phyloP scores from a whole-genome alignment of 2,329 filamentous ascomycete genomes.

The Colletotrichum sp. region DNA sequence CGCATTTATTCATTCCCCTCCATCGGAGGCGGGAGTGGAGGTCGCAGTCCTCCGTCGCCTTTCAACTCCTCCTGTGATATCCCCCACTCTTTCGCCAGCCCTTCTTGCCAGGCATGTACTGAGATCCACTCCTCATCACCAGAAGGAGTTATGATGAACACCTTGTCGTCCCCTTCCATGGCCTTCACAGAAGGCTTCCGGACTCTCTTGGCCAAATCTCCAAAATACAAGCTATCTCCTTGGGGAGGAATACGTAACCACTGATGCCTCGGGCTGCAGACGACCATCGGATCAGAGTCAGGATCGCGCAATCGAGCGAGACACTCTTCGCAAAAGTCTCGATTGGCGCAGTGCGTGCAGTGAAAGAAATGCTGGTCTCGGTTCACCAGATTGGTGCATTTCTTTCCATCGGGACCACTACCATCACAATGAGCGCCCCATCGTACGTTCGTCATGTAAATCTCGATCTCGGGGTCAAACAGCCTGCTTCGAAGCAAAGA shows the following conservation, averaged over 20 bases:
- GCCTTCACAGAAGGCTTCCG: not conserved
- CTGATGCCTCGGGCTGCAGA: not conserved
- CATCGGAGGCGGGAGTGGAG: not conserved
- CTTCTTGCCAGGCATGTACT: not conserved
- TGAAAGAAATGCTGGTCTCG: not conserved
- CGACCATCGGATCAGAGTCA: not conserved
- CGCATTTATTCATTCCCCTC: no score
- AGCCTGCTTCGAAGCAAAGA: not conserved
- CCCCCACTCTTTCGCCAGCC: not conserved
- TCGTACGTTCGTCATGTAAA: not conserved
- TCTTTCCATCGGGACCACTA: not conserved
- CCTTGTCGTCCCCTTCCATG: not conserved
- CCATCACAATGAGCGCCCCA: not conserved
- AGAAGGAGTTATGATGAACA: not conserved
- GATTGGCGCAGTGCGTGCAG: not conserved
- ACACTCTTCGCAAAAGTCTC: not conserved
- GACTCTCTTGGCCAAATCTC: not conserved
- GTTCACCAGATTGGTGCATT: not conserved
- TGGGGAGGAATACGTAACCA: not conserved
- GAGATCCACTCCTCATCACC: not conserved
- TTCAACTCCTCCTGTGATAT: not conserved
- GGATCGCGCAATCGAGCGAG: not conserved
- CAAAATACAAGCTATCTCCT: not conserved
- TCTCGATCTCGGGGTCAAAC: not conserved
- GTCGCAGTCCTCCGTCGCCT: not conserved